phyloP scores from a whole-genome alignment of 1,284 basidiomycete species.

The Rhodotorula sp. region DNA sequence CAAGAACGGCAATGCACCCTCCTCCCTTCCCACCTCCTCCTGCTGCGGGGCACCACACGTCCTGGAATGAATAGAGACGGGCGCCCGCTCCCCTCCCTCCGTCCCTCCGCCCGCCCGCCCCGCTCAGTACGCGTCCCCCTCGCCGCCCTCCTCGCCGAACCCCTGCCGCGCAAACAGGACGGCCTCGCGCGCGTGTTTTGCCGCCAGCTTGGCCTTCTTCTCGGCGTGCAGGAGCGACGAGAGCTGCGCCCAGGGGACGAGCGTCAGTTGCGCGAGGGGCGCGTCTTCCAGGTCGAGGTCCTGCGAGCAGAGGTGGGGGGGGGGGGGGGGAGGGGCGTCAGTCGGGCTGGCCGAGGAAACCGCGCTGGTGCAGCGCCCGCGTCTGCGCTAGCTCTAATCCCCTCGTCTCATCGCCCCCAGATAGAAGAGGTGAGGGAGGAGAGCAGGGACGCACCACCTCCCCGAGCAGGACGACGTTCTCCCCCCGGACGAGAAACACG shows the following conservation, averaged over 20 bases:
- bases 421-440: background rate
- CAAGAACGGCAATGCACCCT: background rate
- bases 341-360: too few relatives aligned
- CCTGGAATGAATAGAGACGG: conserved; percentile 7
- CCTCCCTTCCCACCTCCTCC: too few relatives aligned
- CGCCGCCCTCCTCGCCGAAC: conserved; percentile 83
- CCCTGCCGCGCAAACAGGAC: conserved; percentile 75
- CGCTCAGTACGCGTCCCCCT: conserved; percentile 78
- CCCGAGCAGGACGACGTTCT: conserved; percentile 96
- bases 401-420: too few relatives aligned
- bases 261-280: conserved; percentile 64
- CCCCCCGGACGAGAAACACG: conserved; percentile 90
- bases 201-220: conserved; percentile 60
- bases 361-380: too few relatives aligned
- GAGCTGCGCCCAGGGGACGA: conserved; percentile 69
- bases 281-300: conserved; percentile 92
- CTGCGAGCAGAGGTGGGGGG: conserved; percentile 54
- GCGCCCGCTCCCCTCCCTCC: background rate
- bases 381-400: too few relatives aligned
- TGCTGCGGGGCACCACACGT: background rate
- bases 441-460: conserved; percentile 75
- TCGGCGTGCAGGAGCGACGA: conserved; percentile 62
- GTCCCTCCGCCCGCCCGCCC: background rate
- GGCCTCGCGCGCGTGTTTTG: conserved; percentile 62
- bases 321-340: background rate